Evolutionary conservation across 2,329 filamentous ascomycete species (phyloP).

Genomic region (Pseudogymnoascus pannorum): DNA sequence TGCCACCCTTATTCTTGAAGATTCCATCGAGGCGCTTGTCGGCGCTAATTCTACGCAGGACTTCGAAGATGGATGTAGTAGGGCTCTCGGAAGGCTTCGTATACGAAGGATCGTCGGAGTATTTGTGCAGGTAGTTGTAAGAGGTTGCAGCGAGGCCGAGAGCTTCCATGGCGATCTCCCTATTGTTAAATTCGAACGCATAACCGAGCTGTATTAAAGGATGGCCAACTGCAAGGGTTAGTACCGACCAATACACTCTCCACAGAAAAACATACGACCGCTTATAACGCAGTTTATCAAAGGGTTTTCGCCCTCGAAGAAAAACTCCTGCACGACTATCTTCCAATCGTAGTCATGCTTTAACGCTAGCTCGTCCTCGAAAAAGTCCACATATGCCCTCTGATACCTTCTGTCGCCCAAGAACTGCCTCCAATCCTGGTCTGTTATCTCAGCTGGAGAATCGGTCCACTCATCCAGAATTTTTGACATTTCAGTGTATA

Average conservation of each 20-base stretch:
- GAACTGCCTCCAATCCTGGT: slow-evolving; percentile 80
- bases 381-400: slow-evolving; percentile 87
- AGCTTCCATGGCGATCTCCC: slow-evolving; percentile 83
- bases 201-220: slow-evolving; percentile 95
- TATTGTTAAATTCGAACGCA: slow-evolving; percentile 79
- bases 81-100: slow-evolving; percentile 54
- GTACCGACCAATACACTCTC: slow-evolving; percentile 24
- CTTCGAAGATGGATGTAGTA: slow-evolving; percentile 57
- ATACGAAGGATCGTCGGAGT: slow-evolving; percentile 66
- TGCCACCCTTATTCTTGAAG: slow-evolving; percentile 49
- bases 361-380: slow-evolving; percentile 79
- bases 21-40: slow-evolving; percentile 66
- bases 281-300: slow-evolving; percentile 73
- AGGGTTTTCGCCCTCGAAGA: slow-evolving; percentile 68
- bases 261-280: slow-evolving; percentile 54
- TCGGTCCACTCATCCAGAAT: slow-evolving; percentile 72
- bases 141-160: slow-evolving; percentile 58
- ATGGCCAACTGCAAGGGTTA: slow-evolving; percentile 59
- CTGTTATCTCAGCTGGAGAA: slow-evolving; percentile 75
- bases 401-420: slow-evolving; percentile 76
- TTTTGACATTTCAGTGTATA: slow-evolving; percentile 73
- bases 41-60: slow-evolving; percentile 60
- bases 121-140: slow-evolving; percentile 55
- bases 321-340: slow-evolving; percentile 63
- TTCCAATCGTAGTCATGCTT: slow-evolving; percentile 75